phyloP scores from a whole-genome alignment of 768 basidiomycete genomes.

The Boletus rubropictus region DNA sequence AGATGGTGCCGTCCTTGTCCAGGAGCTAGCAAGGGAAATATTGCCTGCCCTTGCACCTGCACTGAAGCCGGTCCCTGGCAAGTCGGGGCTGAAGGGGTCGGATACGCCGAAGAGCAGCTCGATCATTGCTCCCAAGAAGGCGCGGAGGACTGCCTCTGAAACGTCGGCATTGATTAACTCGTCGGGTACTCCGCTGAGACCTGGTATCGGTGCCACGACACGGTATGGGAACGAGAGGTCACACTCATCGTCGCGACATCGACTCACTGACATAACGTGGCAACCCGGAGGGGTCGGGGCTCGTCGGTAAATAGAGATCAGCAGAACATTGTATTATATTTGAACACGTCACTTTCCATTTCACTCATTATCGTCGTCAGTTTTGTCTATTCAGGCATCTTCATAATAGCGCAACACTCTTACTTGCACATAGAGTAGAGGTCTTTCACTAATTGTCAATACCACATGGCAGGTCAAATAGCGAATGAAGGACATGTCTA shows the following conservation, averaged over 20 bases:
- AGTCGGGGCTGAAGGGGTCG: conserved; percentile 26
- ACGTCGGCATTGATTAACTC: conserved; percentile 37
- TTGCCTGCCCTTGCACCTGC: conserved; percentile 71
- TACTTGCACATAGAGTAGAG: conserved; percentile 28
- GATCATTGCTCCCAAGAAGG: conserved; percentile 55
- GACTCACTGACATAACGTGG: conserved; percentile 62
- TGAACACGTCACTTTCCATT: conserved; percentile 8
- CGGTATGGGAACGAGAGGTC: conserved; percentile 33
- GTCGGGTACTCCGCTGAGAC: conserved; percentile 18
- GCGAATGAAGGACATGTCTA: conserved; percentile 11
- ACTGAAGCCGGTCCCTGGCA: conserved; percentile 46
- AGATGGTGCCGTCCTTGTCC: conserved; percentile 87
- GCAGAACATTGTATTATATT: conserved; percentile 5
- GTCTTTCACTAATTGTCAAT: conserved; percentile 22
- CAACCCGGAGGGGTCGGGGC: conserved; percentile 24
- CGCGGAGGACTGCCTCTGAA: conserved; percentile 69
- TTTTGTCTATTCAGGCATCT: conserved; percentile 18
- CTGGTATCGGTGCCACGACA: conserved; percentile 11
- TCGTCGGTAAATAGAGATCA: conserved; percentile 18
- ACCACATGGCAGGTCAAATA: conserved; percentile 8
- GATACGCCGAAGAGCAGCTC: conserved; percentile 35
- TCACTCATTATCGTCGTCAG: conserved; percentile 12
- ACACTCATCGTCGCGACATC: conserved; percentile 42
- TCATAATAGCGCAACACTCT: conserved; percentile 22
- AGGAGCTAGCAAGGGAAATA: conserved; percentile 84